Conservation (phyloP, 768 basidiomycete species). For the Glaciozyma antarctica region DNA sequence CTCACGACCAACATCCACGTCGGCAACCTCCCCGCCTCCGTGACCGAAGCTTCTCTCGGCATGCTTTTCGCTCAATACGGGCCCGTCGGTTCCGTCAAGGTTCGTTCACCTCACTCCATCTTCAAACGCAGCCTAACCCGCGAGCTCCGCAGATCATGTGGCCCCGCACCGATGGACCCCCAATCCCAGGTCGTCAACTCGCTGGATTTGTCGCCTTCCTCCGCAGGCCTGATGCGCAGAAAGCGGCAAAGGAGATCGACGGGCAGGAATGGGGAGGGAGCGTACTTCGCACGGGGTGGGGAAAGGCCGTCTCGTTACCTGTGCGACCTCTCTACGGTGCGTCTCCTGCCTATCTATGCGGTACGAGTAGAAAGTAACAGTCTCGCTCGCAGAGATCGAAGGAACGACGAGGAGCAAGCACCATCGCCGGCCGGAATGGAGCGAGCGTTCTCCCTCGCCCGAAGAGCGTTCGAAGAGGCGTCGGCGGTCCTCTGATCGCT, state of each 20-base stretch:
- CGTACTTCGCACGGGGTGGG: slow-evolving; percentile 83
- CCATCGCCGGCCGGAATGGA: background rate
- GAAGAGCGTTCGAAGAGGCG: background rate
- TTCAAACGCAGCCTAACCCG: background rate
- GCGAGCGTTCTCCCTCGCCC: background rate
- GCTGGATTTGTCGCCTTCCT: slow-evolving; percentile 97
- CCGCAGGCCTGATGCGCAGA: slow-evolving; percentile 83
- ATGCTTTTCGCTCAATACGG: slow-evolving; percentile 83
- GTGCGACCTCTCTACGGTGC: slow-evolving; percentile 44
- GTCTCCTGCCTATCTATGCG: too few species aligned
- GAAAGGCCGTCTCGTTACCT: slow-evolving; percentile 85
- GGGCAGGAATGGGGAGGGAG: slow-evolving; percentile 92
- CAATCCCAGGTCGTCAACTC: slow-evolving; percentile 54
- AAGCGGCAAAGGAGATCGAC: slow-evolving; percentile 77
- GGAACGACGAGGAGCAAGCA: background rate
- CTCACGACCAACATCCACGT: slow-evolving; percentile 95
- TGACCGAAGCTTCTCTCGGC: slow-evolving; percentile 76
- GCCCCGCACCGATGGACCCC: slow-evolving; percentile 54
- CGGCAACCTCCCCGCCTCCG: slow-evolving; percentile 76
- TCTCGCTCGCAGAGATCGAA: background rate
- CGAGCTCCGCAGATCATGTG: slow-evolving; percentile 72
- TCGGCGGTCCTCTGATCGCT: slow-evolving; percentile 29
- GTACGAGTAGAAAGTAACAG: too few species aligned
- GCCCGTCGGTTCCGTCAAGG: slow-evolving; percentile 57
- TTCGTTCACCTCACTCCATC: background rate